Percentiles rank a stretch among this genome's conserved stretches.
Conservation (phyloP, 192 early-diverging fungal genomes). For the Coemansia furcata region DNA sequence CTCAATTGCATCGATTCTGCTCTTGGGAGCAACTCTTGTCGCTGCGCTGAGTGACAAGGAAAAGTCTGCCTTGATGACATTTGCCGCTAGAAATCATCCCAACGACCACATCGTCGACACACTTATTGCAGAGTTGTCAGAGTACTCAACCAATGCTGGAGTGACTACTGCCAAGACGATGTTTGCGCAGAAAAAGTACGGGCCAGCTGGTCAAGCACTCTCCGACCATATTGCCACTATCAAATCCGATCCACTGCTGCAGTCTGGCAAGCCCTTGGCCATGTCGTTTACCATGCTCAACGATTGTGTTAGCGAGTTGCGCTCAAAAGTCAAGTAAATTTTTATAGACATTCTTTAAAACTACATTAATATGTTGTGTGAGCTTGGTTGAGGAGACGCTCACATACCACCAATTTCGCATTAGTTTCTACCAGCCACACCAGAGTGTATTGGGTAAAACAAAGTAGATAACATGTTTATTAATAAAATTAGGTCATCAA, state of each 20-base stretch:
- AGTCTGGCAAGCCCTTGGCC: slow-evolving; percentile 16
- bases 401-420: too few relatives aligned
- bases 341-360: not conserved
- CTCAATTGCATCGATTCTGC: not conserved
- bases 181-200: slow-evolving; percentile 21
- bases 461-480: too few relatives aligned
- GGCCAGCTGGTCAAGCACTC: slow-evolving; percentile 6
- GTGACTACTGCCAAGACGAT: slow-evolving; percentile 7
- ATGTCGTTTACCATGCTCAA: slow-evolving; percentile 25
- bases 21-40: slow-evolving; percentile 3
- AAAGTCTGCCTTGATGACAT: slow-evolving; percentile 14
- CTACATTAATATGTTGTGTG: too few relatives aligned
- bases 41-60: slow-evolving; percentile 24
- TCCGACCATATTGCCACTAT: slow-evolving; percentile 7
- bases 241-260: slow-evolving; percentile 27
- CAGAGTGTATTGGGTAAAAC: too few relatives aligned
- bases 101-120: slow-evolving; percentile 3
- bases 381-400: too few relatives aligned
- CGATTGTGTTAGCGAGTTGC: slow-evolving; percentile 21
- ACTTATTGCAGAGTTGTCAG: slow-evolving; percentile 17
- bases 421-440: too few relatives aligned
- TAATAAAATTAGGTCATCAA: too few relatives aligned
- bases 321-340: slow-evolving; percentile 5
- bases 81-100: slow-evolving; percentile 17
- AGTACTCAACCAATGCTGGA: slow-evolving; percentile 20